Conservation (phyloP, 1,139 yeast species). For the Ogataea hybrid region DNA sequence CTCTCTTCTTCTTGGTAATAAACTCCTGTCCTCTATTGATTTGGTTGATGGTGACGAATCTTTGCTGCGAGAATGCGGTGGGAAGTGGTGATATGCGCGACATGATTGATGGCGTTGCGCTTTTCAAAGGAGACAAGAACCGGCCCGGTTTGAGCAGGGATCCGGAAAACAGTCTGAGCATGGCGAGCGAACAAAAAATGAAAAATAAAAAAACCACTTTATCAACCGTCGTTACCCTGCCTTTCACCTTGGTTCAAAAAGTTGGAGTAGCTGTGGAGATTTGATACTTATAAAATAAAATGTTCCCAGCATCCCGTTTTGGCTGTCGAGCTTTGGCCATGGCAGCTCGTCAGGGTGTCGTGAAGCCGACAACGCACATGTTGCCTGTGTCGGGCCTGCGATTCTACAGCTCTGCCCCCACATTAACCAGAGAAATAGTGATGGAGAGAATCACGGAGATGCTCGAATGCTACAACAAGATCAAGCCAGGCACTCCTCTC, state of each 20-base stretch:
- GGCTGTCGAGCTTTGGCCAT: neutral
- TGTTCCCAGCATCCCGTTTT: slow-evolving; percentile 3
- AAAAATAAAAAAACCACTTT: neutral
- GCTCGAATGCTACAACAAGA: slow-evolving; percentile 78
- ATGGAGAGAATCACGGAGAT: slow-evolving; percentile 74
- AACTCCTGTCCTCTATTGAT: slow-evolving; percentile 63
- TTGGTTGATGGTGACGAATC: slow-evolving; percentile 72
- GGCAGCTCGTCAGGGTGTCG: neutral
- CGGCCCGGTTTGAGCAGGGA: slow-evolving; percentile 5
- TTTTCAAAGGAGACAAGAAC: neutral
- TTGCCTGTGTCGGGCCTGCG: neutral
- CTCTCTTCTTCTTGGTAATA: slow-evolving; percentile 45
- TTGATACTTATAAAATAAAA: neutral
- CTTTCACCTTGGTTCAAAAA: neutral
- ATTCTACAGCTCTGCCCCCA: slow-evolving; percentile 61
- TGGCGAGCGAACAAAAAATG: neutral
- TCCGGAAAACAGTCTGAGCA: slow-evolving; percentile 5
- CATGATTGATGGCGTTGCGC: neutral
- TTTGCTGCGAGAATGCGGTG: slow-evolving; percentile 33
- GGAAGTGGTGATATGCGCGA: slow-evolving; percentile 17
- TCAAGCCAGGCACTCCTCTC: slow-evolving; percentile 45
- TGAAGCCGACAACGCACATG: neutral
- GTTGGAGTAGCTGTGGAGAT: slow-evolving; percentile 7
- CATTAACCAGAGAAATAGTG: slow-evolving; percentile 67
- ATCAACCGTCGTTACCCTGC: slow-evolving; percentile 6